These are phyloP conservation scores for Tuber magnatum DNA, from an alignment of 495 filamentous ascomycete genomes.

Conservation along the genomic window DNA sequence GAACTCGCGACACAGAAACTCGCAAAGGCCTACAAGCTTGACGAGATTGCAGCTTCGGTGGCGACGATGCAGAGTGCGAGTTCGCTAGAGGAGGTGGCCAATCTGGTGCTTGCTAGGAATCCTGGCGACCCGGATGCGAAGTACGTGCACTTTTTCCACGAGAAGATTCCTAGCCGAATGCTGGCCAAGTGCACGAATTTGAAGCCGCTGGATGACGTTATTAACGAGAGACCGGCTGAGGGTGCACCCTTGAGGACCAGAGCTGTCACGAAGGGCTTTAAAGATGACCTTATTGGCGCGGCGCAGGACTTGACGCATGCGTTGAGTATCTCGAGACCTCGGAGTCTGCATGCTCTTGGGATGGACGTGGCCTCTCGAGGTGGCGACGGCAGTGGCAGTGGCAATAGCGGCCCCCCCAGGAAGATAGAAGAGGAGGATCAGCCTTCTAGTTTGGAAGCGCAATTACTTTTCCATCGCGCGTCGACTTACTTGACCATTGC, in stretches of 20 bases:
- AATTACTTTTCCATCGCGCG: constrained; percentile 68
- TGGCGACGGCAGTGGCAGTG: constrained; percentile 42
- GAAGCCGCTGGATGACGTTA: constrained; percentile 57
- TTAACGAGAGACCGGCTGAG: constrained; percentile 54
- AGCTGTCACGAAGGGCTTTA: constrained; percentile 66
- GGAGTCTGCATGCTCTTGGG: constrained; percentile 45
- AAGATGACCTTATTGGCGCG: constrained; percentile 63
- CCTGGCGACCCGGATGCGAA: constrained; percentile 60
- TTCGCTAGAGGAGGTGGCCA: constrained; percentile 70
- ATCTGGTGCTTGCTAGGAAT: constrained; percentile 60
- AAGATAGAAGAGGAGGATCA: constrained; percentile 62
- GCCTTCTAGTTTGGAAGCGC: constrained; percentile 63
- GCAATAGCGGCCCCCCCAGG: constrained; percentile 42
- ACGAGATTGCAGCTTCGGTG: constrained; percentile 74
- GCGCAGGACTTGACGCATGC: constrained; percentile 60
- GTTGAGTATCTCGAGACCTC: constrained; percentile 53
- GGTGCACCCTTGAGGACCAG: constrained; percentile 61
- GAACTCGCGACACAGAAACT: constrained; percentile 70
- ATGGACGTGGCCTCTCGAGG: constrained; percentile 46
- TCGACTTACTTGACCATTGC: constrained; percentile 67
- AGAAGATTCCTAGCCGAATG: constrained; percentile 72
- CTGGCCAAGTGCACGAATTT: constrained; percentile 66
- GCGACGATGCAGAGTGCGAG: constrained; percentile 75
- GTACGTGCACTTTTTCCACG: constrained; percentile 82
- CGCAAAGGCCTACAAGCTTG: constrained; percentile 63